Evolutionary conservation across 2,329 filamentous ascomycete species (phyloP), one percentile per base, ranked within the genome.

Genomic region (Dryadomyces sulphureus): DNA sequence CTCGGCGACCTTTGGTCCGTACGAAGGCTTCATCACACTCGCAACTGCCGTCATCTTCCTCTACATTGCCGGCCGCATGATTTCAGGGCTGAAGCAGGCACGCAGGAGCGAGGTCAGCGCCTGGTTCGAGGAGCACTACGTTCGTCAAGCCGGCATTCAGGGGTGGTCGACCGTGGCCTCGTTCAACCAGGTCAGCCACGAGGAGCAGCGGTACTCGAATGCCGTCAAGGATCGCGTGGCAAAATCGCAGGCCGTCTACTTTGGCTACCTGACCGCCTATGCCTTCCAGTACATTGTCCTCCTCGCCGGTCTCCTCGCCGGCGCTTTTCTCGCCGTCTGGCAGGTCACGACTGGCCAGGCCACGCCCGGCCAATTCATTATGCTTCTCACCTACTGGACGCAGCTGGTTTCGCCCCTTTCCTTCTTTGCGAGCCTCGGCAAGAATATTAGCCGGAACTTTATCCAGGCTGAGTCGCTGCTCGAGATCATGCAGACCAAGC

Each of bases 301-400:
- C n/a, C 76, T 79, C 1, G 77, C 72, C 49, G 82, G 84, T 47
- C 73, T 87, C 36, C 68, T 84, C 14, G 81, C 80, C 4, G 75
- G 74, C 32, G 67, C 73, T 2, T 74, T 75, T 53, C 54, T 78
- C 36, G 73, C 73, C 2, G 72, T 78, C 0, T 82, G 78, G 57
- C 79, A 83, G 51, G 79, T 87, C 45, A 78, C 71, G 2, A 69
- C 68, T n/a, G 72, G 70, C 1, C 61, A 71, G 45, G 72, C 75
- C 5, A 74, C 73, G 5, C 66, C 81, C 11, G 81, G 81, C 46
- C 71, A 81, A 52, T 85, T 87, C 53, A 77, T 83, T 46, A 76
- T 79, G 62, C 66, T 87, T 16, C 63, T 86, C 49, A 81, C 79
- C 45, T 87, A 86, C 59, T 84, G 84, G 80, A 72, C 73, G 17